Percentiles rank a stretch among this genome's conserved stretches.
Conservation (phyloP, 495 filamentous ascomycete species). For the Penicillium angulare region DNA sequence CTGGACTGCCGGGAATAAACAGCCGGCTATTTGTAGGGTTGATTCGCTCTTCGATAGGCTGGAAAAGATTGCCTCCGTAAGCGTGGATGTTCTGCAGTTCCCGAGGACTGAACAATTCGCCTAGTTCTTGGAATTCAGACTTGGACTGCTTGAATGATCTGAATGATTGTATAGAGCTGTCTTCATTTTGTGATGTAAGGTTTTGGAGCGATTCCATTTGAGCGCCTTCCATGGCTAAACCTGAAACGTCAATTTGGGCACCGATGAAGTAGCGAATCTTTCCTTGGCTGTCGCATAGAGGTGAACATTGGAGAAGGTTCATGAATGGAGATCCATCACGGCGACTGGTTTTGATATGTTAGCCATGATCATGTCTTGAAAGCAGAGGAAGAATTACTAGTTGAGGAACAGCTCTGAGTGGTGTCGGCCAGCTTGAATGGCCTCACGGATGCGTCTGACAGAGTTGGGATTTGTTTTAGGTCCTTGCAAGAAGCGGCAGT, state of each 20-base stretch:
- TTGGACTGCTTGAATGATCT: slow-evolving; percentile 5
- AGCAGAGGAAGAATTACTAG: slow-evolving; percentile 47
- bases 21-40: slow-evolving; percentile 5
- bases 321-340: slow-evolving; percentile 64
- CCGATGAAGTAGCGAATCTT: slow-evolving; percentile 15
- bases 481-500: slow-evolving; percentile 64
- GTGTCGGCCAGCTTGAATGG: slow-evolving; percentile 55
- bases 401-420: slow-evolving; percentile 68
- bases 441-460: slow-evolving; percentile 54
- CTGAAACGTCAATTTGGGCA: slow-evolving; percentile 15
- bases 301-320: slow-evolving; percentile 62
- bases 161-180: neutral
- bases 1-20: slow-evolving; percentile 4
- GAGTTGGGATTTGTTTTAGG: slow-evolving; percentile 51
- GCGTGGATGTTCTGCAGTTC: slow-evolving; percentile 51
- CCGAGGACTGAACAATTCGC: slow-evolving; percentile 54
- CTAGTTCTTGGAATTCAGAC: slow-evolving; percentile 52
- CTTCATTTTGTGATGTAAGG: neutral
- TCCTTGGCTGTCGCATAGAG: slow-evolving; percentile 37
- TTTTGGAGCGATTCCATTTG: slow-evolving; percentile 12
- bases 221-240: slow-evolving; percentile 12
- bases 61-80: slow-evolving; percentile 32
- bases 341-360: slow-evolving; percentile 34
- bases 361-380: neutral
- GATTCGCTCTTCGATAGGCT: slow-evolving; percentile 14